A percentile compares a stretch with the other conserved stretches of the same genome.
Evolutionary conservation across 768 basidiomycete genomes (phyloP).

Genomic region (Leccinum aurantiacum): DNA sequence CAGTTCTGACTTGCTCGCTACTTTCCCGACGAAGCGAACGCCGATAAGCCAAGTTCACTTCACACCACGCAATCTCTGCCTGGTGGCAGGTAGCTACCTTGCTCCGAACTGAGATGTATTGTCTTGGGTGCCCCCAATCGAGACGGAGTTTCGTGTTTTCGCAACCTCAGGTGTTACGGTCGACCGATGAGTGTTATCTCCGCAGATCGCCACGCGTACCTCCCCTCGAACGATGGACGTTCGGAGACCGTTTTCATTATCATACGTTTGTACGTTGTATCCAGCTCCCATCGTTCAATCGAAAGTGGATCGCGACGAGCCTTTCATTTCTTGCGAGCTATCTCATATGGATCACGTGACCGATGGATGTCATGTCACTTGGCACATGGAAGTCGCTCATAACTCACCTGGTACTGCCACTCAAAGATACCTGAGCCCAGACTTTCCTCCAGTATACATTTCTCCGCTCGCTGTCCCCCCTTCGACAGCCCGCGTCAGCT

Average conservation of each 20-base stretch:
- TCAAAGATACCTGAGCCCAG: slow-evolving; percentile 23
- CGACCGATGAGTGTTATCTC: background rate
- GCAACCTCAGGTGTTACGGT: background rate
- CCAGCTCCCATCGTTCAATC: slow-evolving; percentile 1
- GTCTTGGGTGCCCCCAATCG: background rate
- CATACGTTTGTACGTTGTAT: slow-evolving; percentile 10
- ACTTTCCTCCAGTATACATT: slow-evolving; percentile 5
- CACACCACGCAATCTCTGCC: slow-evolving; percentile 89
- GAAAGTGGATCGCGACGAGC: slow-evolving; percentile 2
- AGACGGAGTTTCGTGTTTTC: background rate
- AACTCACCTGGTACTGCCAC: slow-evolving; percentile 18
- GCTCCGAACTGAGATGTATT: slow-evolving; percentile 50
- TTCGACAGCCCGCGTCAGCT: background rate
- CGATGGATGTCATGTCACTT: background rate
- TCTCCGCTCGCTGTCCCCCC: background rate
- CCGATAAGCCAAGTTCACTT: slow-evolving; percentile 92
- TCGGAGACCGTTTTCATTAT: background rate
- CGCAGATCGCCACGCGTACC: background rate
- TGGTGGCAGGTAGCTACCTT: slow-evolving; percentile 78
- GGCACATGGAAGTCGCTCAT: slow-evolving; percentile 9
- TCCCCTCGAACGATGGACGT: slow-evolving; percentile 3
- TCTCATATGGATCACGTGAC: slow-evolving; percentile 21
- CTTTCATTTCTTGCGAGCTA: background rate
- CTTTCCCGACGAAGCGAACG: slow-evolving; percentile 95
- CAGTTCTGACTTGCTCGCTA: slow-evolving; percentile 83